phyloP scores from a whole-genome alignment of 129 eudicot species.

The Helichrysum umbraculigerum region DNA sequence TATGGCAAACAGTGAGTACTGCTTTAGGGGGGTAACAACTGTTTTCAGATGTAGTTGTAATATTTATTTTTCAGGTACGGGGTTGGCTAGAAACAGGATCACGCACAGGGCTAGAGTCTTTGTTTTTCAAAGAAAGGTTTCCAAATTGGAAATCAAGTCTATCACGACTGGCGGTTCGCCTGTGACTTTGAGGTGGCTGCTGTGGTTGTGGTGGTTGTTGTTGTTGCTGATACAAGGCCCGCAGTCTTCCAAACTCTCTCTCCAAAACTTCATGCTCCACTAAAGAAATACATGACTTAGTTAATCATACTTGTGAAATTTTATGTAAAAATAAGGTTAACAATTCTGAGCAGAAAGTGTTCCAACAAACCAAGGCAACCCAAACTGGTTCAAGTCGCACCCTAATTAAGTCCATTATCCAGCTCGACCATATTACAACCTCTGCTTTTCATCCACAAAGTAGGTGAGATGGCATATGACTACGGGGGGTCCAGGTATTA shows the following conservation, averaged over 20 bases:
- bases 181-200: slow-evolving; percentile 49
- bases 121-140: slow-evolving; percentile 65
- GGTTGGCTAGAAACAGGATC: slow-evolving; percentile 69
- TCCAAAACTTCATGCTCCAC: slow-evolving; percentile 98
- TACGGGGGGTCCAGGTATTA: too few relatives aligned
- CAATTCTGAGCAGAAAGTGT: too few relatives aligned
- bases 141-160: slow-evolving; percentile 75
- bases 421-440: too few relatives aligned
- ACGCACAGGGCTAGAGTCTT: slow-evolving; percentile 45
- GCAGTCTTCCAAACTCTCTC: slow-evolving; percentile 73
- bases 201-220: slow-evolving; percentile 47
- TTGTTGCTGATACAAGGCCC: slow-evolving; percentile 66
- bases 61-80: slow-evolving; percentile 41
- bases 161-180: slow-evolving; percentile 68
- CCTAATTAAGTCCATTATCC: too few relatives aligned
- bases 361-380: too few relatives aligned
- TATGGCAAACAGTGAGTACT: neutral
- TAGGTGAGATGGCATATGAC: too few relatives aligned
- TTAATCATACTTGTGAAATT: too few relatives aligned
- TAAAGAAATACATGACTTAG: slow-evolving; percentile 33
- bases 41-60: slow-evolving; percentile 7
- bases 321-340: too few relatives aligned
- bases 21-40: neutral
- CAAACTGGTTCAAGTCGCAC: too few relatives aligned
- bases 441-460: too few relatives aligned